Base-by-base conservation (phyloP, 2,329 filamentous ascomycete genomes). In the Thyridium curvatum region DNA sequence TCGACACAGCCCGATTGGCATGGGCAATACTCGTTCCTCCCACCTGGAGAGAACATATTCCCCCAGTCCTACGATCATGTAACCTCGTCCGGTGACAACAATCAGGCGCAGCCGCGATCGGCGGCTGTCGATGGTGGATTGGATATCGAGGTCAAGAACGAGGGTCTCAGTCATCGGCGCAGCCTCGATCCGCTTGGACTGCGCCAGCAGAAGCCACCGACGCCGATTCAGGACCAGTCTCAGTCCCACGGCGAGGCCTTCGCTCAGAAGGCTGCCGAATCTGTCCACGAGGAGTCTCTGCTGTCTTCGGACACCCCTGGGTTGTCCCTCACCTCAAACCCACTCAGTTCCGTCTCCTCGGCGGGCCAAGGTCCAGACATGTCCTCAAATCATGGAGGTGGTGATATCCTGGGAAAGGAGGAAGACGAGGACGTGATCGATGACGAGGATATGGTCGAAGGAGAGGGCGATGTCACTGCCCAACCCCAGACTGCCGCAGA, bases 141-240 rank as follows among this genome's bases (percentile, higher is more conserved):
- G 34, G 78, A 79, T 21, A 68, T 88, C 47, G 85, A 84, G 43
- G 77, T 82, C 7, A 77, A 82, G 51, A 72, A 82, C 74, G 51
- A 58, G 48, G 28, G 45, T 49, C 32, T 64, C 29, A 52, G 46
- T 41, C 61, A 62, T 34, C 61, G 57, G 28, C 60, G 58, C 28
- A 48, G 54, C 40, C 46, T 64, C 9, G 65, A 69, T 44, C 62
- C 64, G 10, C 52, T 69, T 30, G 65, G 64, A 29, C 48, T 68
- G 15, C 61, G 64, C 34, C 61, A 62, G 35, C 59, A 61, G 17
- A 68, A 65, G 44, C 55, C 59, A 30, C 58, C 62, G 38, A 60
- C 63, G 2, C 62, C 61, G 8, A 54, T 54, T 33, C 56, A 54
- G 35, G 65, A 65, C 36, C 58, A 61, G 33, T 39, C 55, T 16